phyloP scores from a whole-genome alignment of 192 early-diverging fungal genomes.

The Coemansia sp. region DNA sequence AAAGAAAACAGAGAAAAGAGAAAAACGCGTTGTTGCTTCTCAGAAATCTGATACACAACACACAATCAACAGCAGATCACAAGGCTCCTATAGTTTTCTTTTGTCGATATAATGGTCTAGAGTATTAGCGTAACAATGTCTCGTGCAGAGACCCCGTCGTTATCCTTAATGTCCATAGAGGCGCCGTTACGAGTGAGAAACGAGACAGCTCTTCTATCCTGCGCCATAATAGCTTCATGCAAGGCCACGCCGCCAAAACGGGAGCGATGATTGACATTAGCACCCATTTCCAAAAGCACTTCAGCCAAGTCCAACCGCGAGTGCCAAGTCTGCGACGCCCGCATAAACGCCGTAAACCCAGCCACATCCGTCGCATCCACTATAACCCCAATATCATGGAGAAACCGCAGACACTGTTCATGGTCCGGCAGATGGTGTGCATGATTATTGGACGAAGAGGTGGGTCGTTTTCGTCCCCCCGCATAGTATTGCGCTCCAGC shows the following conservation, averaged over 20 bases:
- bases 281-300: conserved; percentile 37
- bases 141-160: conserved; percentile 47
- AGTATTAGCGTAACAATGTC: conserved; percentile 44
- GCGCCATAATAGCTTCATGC: conserved; percentile 50
- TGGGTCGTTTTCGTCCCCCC: conserved; percentile 1
- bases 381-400: conserved; percentile 15
- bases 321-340: conserved; percentile 39
- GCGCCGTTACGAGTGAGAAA: conserved; percentile 43
- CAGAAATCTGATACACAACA: neutral
- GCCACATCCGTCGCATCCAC: conserved; percentile 38
- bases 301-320: conserved; percentile 37
- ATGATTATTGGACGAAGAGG: neutral
- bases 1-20: neutral
- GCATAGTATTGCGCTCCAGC: conserved; percentile 45
- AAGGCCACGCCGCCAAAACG: conserved; percentile 46
- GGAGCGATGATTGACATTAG: conserved; percentile 39
- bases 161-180: conserved; percentile 35
- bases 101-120: too few relatives aligned
- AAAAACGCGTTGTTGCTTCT: neutral
- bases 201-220: conserved; percentile 37
- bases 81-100: too few relatives aligned
- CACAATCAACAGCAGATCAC: neutral
- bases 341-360: conserved; percentile 52
- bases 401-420: conserved; percentile 20
- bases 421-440: conserved; percentile 10